A percentile compares a stretch with the other conserved stretches of the same genome.
Evolutionary conservation across 2,329 filamentous ascomycete species (phyloP).

Genomic region (Ophioceras dolichostomum): DNA sequence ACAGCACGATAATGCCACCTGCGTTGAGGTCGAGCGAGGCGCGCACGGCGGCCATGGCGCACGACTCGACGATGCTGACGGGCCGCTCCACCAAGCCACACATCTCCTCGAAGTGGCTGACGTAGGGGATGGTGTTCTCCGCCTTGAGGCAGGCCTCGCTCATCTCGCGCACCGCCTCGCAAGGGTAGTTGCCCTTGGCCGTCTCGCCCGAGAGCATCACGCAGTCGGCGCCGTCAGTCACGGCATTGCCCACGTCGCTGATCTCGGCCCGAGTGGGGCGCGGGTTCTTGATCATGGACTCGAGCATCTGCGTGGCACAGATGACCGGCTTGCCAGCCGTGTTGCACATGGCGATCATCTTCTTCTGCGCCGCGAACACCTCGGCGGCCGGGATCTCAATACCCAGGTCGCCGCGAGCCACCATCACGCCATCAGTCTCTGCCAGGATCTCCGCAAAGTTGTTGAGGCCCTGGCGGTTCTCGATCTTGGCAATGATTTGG

Average conservation of each 20-base stretch:
- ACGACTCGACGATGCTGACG: slow-evolving; percentile 81
- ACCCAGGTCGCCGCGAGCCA: slow-evolving; percentile 94
- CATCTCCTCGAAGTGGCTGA: slow-evolving; percentile 93
- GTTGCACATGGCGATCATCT: slow-evolving; percentile 99
- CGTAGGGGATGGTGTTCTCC: slow-evolving; percentile 94
- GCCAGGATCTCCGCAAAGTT: slow-evolving; percentile 96
- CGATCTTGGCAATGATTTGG: slow-evolving; percentile 99
- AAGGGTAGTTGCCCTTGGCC: slow-evolving; percentile 91
- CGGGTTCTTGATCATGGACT: slow-evolving; percentile 99
- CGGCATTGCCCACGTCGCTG: slow-evolving; percentile 94
- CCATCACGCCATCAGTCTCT: slow-evolving; percentile 98
- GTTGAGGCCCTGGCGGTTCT: slow-evolving; percentile 99
- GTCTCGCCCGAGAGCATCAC: slow-evolving; percentile 99
- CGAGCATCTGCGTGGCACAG: slow-evolving; percentile 98
- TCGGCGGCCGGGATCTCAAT: slow-evolving; percentile 98
- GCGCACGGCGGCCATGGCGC: slow-evolving; percentile 92
- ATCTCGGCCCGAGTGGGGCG: slow-evolving; percentile 96
- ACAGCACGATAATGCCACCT: slow-evolving; percentile 89
- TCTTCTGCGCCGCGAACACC: slow-evolving; percentile 99
- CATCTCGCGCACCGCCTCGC: slow-evolving; percentile 93
- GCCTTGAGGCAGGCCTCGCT: slow-evolving; percentile 94
- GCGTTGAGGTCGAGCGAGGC: slow-evolving; percentile 94
- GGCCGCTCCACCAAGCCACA: slow-evolving; percentile 73
- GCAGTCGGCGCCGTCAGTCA: slow-evolving; percentile 95
- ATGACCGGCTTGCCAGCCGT: slow-evolving; percentile 97